Evolutionary conservation across 2,329 filamentous ascomycete genomes (phyloP), one percentile per base, ranked within the genome.

Genomic region (Torrubiellomyces zombiae): DNA sequence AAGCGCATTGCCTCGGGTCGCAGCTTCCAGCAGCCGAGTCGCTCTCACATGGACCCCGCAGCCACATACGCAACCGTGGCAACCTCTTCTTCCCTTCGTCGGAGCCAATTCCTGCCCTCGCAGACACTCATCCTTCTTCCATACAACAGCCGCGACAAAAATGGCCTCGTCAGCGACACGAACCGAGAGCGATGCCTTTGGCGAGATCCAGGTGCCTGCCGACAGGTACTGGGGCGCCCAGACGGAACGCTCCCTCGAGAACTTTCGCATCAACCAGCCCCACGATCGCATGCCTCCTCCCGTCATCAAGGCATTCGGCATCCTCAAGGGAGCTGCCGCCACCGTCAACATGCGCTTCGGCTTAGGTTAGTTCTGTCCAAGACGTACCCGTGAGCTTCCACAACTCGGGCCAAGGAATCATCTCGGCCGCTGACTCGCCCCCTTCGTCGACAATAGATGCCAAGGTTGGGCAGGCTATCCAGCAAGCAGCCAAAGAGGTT

Each of bases 141-240:
- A 63, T 45, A 54, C 50, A 34, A 58, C 58, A 26, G 42, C 56
- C 19, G 29, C 39, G 37, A 63, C 48, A 45, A n/a, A n/a, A n/a
- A n/a, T n/a, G n/a, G n/a, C n/a, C n/a, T n/a, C n/a, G 61, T 46
- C 56, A 27, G 50, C 58, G 35, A 77, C 74, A 37, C 73, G 89
- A 56, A 81, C 76, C 45, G 89, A 98, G 60, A 89, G 72, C 56
- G 89, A 98, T 64, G 89, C 89, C 56, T 95, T 95, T 63, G 89
- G 89, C 58, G 83, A 92, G 62, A 71, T 98, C 53, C 73, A 93
- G 63, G 85, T 95, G 40, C 68, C 78, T 20, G 67, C 67, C 37
- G 82, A 93, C 70, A 86, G 78, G 63, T 98, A 98, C 68, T 98
- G 89, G 86, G 89, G 89, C 48, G 86, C 86, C 32, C 86, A 94